A percentile compares a stretch with the other conserved stretches of the same genome.
These are phyloP conservation scores for Arbutus unedo DNA, from an alignment of 148 eudicot species.

Conservation along the genomic window DNA sequence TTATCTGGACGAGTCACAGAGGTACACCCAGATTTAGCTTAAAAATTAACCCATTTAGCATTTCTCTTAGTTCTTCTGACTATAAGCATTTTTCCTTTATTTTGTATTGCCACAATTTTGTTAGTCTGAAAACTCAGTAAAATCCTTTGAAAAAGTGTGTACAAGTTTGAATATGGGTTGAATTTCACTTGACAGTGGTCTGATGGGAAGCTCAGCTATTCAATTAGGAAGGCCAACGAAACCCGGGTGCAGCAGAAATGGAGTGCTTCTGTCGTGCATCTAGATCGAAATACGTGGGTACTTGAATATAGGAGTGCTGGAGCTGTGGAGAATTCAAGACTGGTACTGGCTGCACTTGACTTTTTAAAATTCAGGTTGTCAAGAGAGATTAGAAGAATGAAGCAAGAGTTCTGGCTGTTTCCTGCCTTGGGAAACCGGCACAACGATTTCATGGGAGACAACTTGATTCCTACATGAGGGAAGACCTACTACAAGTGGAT, in stretches of 20 bases:
- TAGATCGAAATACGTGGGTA: slow-evolving; percentile 65
- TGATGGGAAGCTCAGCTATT: slow-evolving; percentile 29
- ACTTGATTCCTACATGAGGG: slow-evolving; percentile 38
- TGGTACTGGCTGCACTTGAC: slow-evolving; percentile 31
- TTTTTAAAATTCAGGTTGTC: slow-evolving; percentile 43
- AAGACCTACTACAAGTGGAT: neutral
- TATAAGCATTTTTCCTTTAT: neutral
- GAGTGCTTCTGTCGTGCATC: slow-evolving; percentile 57
- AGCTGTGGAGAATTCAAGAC: slow-evolving; percentile 38
- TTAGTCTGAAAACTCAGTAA: neutral
- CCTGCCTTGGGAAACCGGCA: slow-evolving; percentile 19
- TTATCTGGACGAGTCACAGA: slow-evolving; percentile 63
- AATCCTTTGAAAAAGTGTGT: neutral
- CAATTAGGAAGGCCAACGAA: slow-evolving; percentile 33
- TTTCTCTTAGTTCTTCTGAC: neutral
- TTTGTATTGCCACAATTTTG: neutral
- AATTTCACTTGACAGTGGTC: slow-evolving; percentile 47
- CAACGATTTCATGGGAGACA: slow-evolving; percentile 10
- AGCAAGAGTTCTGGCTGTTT: slow-evolving; percentile 46
- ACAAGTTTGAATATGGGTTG: slow-evolving; percentile 3
- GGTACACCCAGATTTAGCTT: slow-evolving; percentile 30
- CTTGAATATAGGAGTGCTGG: slow-evolving; percentile 48
- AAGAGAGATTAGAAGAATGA: slow-evolving; percentile 33
- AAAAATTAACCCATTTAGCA: neutral
- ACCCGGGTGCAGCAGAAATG: slow-evolving; percentile 61